These are phyloP conservation scores for Ceratocystis alfenasii DNA, from an alignment of 2,329 filamentous ascomycete genomes.

Conservation along the genomic window DNA sequence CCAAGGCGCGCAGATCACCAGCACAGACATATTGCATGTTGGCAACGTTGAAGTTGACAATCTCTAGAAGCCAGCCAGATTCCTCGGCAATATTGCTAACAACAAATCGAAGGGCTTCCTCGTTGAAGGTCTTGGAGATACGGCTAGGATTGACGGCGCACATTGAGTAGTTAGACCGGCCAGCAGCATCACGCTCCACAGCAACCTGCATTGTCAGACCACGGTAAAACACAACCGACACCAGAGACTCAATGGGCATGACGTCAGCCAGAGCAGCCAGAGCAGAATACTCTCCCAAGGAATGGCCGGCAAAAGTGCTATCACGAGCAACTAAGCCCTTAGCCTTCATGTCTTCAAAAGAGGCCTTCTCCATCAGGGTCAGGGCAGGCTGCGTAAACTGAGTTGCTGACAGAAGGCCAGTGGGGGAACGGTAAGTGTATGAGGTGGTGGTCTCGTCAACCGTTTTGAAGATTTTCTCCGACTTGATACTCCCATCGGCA, in stretches of 20 bases:
- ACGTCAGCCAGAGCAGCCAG: constrained; percentile 92
- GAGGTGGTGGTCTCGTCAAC: constrained; percentile 85
- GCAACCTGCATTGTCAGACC: constrained; percentile 98
- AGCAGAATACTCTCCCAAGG: constrained; percentile 94
- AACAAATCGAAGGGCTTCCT: constrained; percentile 91
- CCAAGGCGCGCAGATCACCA: constrained; percentile 57
- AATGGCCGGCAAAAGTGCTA: constrained; percentile 96
- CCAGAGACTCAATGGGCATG: constrained; percentile 98
- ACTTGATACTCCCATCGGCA: constrained; percentile 84
- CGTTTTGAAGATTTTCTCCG: constrained; percentile 99
- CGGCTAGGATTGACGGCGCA: constrained; percentile 97
- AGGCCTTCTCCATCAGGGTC: constrained; percentile 98
- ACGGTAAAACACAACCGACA: constrained; percentile 98
- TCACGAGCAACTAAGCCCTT: constrained; percentile 93
- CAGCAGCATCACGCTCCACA: constrained; percentile 84
- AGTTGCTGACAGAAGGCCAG: constrained; percentile 86
- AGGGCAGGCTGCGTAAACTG: constrained; percentile 97
- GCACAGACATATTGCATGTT: constrained; percentile 67
- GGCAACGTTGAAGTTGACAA: constrained; percentile 89
- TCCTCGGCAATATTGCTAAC: constrained; percentile 90
- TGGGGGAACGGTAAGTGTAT: constrained; percentile 94
- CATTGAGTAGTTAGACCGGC: constrained; percentile 98
- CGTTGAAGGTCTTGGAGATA: constrained; percentile 97
- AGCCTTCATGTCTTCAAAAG: constrained; percentile 96
- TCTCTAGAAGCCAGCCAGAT: constrained; percentile 91